Conservation (phyloP, 2,329 filamentous ascomycete genomes). For the Lecanosticta acicola region DNA sequence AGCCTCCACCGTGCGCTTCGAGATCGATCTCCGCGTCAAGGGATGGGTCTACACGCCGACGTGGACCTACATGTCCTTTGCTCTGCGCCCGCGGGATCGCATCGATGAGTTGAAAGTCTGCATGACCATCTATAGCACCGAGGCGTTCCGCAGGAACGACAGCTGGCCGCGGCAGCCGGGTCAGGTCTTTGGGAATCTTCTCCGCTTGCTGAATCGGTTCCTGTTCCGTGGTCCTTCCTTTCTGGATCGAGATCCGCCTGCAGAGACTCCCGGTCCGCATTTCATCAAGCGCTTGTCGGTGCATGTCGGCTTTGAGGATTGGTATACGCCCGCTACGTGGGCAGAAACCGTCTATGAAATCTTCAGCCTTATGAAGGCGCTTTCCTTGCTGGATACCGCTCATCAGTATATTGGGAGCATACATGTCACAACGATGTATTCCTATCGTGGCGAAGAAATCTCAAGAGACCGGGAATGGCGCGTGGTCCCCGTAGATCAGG, state of each 20-base stretch:
- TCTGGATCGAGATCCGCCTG: slow-evolving; percentile 5
- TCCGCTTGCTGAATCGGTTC: slow-evolving; percentile 21
- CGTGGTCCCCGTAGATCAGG: neutral
- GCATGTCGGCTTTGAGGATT: slow-evolving; percentile 19
- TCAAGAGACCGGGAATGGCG: slow-evolving; percentile 8
- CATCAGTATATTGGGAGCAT: slow-evolving; percentile 13
- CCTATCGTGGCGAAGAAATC: slow-evolving; percentile 5
- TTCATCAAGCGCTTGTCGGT: slow-evolving; percentile 18
- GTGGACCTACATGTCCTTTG: slow-evolving; percentile 19
- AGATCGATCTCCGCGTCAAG: slow-evolving; percentile 22
- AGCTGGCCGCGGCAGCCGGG: slow-evolving; percentile 17
- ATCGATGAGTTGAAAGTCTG: slow-evolving; percentile 21
- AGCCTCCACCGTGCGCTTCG: slow-evolving; percentile 6
- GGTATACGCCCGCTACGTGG: slow-evolving; percentile 22
- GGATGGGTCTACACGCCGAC: slow-evolving; percentile 22
- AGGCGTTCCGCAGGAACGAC: slow-evolving; percentile 22
- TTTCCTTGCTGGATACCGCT: slow-evolving; percentile 17
- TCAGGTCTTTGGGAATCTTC: slow-evolving; percentile 14
- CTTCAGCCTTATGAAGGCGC: slow-evolving; percentile 16
- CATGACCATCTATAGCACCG: slow-evolving; percentile 22
- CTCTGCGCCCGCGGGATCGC: slow-evolving; percentile 4
- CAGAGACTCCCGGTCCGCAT: slow-evolving; percentile 8
- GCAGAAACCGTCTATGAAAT: slow-evolving; percentile 14
- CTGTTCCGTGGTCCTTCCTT: slow-evolving; percentile 20
- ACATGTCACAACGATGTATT: slow-evolving; percentile 8